Percentiles rank a stretch among this genome's conserved stretches.
These are phyloP conservation scores for Psilocybe subaeruginosa DNA, from an alignment of 768 basidiomycete species.

Conservation along the genomic window DNA sequence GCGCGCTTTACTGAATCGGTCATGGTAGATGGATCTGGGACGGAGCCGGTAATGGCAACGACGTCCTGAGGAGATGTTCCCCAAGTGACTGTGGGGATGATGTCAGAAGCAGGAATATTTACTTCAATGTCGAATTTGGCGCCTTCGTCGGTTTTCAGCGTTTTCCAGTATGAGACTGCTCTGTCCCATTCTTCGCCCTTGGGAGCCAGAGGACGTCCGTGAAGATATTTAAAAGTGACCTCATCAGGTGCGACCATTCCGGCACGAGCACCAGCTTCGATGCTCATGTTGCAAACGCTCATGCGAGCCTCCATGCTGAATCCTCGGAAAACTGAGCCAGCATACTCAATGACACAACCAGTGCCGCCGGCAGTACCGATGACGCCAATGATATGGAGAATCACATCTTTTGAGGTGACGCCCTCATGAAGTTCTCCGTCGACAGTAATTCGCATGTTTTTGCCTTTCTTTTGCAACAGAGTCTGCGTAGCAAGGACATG, in stretches of 20 bases:
- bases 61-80: conserved; percentile 92
- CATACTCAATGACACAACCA: conserved; percentile 90
- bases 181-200: conserved; percentile 85
- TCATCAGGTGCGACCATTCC: conserved; percentile 94
- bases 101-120: conserved; percentile 80
- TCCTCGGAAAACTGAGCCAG: conserved; percentile 83
- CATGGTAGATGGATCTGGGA: conserved; percentile 76
- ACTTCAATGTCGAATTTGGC: conserved; percentile 87
- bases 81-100: conserved; percentile 91
- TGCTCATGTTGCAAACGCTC: conserved; percentile 95
- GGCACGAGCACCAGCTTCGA: conserved; percentile 90
- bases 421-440: conserved; percentile 82
- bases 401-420: conserved; percentile 88
- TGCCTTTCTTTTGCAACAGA: conserved; percentile 82
- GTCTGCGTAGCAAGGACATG: conserved; percentile 94
- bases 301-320: conserved; percentile 92
- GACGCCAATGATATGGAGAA: conserved; percentile 86
- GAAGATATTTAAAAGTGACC: conserved; percentile 83
- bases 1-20: conserved; percentile 65
- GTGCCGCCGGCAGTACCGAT: conserved; percentile 95
- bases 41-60: conserved; percentile 77
- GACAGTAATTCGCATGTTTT: conserved; percentile 92
- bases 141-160: conserved; percentile 77
- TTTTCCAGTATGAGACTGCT: conserved; percentile 85
- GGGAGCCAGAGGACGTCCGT: conserved; percentile 79